Conservation (phyloP, 108 stramenopile genomes). For the Pelagomonas calceolata region DNA sequence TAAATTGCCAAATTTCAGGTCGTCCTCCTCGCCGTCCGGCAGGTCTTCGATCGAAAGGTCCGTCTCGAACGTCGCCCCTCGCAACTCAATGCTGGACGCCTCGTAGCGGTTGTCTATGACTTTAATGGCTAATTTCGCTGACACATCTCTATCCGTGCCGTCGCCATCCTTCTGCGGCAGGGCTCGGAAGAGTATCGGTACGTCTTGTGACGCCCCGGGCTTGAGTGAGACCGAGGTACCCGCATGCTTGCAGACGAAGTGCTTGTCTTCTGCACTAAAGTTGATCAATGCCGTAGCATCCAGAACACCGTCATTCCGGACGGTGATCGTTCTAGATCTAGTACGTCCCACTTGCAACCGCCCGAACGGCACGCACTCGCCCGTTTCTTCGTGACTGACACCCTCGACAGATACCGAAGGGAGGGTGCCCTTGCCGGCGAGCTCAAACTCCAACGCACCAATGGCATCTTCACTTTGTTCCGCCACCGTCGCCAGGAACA, state of each 20-base stretch:
- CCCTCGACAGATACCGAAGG: constrained; percentile 30
- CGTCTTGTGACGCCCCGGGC: constrained; percentile 6
- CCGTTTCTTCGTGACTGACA: constrained; percentile 23
- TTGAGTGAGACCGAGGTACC: constrained; percentile 8
- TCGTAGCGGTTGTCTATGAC: constrained; percentile 46
- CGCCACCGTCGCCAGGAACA: constrained; percentile 33
- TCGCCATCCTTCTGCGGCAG: not conserved
- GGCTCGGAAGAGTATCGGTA: constrained; percentile 11
- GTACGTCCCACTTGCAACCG: constrained; percentile 15
- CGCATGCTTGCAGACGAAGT: constrained; percentile 7
- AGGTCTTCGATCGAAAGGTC: constrained; percentile 35
- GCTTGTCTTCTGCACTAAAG: constrained; percentile 4
- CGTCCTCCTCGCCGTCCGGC: constrained; percentile 18
- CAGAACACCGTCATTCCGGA: constrained; percentile 46
- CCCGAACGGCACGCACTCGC: constrained; percentile 29
- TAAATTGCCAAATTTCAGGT: constrained; percentile 33
- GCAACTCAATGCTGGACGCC: constrained; percentile 12
- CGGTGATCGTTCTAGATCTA: constrained; percentile 13
- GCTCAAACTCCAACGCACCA: constrained; percentile 28
- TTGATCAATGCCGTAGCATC: constrained; percentile 44
- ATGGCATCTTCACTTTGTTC: constrained; percentile 6
- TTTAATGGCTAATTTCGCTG: constrained; percentile 21
- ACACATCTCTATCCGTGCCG: constrained; percentile 6
- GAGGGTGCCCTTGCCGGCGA: constrained; percentile 40
- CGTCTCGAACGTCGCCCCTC: constrained; percentile 20